Conservation (phyloP, 169 alveolate species). For the Eimeria falciformis region DNA sequence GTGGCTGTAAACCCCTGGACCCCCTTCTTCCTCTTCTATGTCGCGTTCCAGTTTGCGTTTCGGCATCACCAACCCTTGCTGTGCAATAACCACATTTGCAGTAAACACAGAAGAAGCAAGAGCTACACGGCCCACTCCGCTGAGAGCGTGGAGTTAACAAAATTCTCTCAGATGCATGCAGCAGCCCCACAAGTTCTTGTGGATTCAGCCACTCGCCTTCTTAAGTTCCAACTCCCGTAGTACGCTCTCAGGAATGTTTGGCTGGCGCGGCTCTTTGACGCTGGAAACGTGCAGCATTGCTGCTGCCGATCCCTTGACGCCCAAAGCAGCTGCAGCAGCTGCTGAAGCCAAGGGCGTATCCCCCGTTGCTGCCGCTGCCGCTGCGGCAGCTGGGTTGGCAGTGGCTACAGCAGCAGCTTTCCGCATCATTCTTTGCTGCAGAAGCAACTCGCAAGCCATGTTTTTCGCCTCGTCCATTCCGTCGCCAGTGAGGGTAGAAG, state of each 20-base stretch:
- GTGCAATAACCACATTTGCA: not conserved
- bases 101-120: not conserved
- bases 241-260: constrained; percentile 90
- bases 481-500: constrained; percentile 88
- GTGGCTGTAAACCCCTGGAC: constrained; percentile 98
- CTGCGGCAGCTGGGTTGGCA: constrained; percentile 14
- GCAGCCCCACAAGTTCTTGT: not conserved
- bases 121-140: not conserved
- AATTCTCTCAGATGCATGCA: not conserved
- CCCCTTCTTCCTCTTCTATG: constrained; percentile 95
- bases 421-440: constrained; percentile 80
- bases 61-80: constrained; percentile 68
- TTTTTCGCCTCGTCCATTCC: constrained; percentile 93
- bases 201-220: not conserved
- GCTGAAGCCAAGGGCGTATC: constrained; percentile 25
- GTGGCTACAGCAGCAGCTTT: constrained; percentile 52
- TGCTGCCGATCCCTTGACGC: constrained; percentile 70
- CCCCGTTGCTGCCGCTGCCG: not conserved
- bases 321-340: constrained; percentile 75
- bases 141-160: not conserved
- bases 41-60: constrained; percentile 87
- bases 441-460: constrained; percentile 89
- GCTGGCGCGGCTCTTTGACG: constrained; percentile 84
- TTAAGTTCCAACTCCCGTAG: constrained; percentile 71
- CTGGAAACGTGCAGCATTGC: constrained; percentile 68